A percentile compares a stretch with the other conserved stretches of the same genome.
Evolutionary conservation across 768 basidiomycete genomes (phyloP).

Genomic region (Lactarius hatsudake): DNA sequence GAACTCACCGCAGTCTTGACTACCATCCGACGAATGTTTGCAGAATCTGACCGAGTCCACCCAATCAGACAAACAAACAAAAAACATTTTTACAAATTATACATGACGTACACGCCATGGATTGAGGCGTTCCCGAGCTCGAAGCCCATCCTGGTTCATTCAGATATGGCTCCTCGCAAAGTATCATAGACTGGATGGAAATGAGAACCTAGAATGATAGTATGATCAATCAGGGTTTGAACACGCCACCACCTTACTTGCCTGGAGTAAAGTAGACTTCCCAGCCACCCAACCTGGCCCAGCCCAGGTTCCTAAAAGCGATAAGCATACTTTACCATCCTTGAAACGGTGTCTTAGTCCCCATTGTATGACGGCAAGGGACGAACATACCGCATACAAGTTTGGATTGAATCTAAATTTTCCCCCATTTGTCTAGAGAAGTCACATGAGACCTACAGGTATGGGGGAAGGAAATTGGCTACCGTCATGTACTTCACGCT

Average conservation of each 20-base stretch:
- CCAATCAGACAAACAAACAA: slow-evolving; percentile 15
- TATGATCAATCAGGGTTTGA: neutral
- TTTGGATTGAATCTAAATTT: slow-evolving; percentile 94
- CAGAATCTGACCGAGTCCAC: slow-evolving; percentile 58
- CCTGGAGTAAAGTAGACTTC: slow-evolving; percentile 86
- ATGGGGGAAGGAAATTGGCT: slow-evolving; percentile 26
- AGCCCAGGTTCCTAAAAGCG: slow-evolving; percentile 86
- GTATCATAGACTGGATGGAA: slow-evolving; percentile 95
- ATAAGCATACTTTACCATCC: slow-evolving; percentile 95
- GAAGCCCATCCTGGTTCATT: slow-evolving; percentile 90
- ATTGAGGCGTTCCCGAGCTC: slow-evolving; percentile 69
- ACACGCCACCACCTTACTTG: slow-evolving; percentile 30
- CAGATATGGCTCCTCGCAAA: slow-evolving; percentile 90
- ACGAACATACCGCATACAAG: slow-evolving; percentile 70
- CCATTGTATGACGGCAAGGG: neutral
- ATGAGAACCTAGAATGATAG: slow-evolving; percentile 61
- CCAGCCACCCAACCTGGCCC: slow-evolving; percentile 94
- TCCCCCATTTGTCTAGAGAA: slow-evolving; percentile 72
- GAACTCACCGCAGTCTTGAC: slow-evolving; percentile 74
- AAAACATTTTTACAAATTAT: neutral
- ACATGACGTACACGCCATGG: slow-evolving; percentile 62
- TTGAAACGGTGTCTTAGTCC: slow-evolving; percentile 31
- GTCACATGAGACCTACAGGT: neutral
- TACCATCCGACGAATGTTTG: slow-evolving; percentile 91
- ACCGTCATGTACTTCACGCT: slow-evolving; percentile 71